Evolutionary conservation across 352 stramenopile genomes (phyloP).

Genomic region (Pythium aquatile): DNA sequence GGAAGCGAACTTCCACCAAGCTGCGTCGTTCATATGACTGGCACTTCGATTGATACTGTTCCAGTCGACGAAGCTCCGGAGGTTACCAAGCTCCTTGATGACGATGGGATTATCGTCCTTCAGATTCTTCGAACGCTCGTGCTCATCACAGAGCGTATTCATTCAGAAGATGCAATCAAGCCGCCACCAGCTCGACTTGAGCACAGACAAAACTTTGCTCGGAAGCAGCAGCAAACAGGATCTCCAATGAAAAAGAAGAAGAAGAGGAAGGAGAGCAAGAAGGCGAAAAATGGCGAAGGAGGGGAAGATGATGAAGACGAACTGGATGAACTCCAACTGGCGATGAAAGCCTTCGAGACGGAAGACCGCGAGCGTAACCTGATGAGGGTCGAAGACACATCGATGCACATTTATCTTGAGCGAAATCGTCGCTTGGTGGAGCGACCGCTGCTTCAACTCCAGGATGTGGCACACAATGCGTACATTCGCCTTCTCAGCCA

Average conservation of each 20-base stretch:
- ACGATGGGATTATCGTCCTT: constrained; percentile 15
- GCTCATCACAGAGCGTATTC: constrained; percentile 23
- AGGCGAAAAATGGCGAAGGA: background rate
- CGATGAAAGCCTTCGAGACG: constrained; percentile 41
- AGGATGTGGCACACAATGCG: constrained; percentile 49
- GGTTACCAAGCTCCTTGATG: constrained; percentile 1
- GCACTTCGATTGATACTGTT: background rate
- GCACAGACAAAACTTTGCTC: constrained; percentile 1
- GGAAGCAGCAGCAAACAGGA: constrained; percentile 25
- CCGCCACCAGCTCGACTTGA: background rate
- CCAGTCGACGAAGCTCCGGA: background rate
- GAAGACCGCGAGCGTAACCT: constrained; percentile 47
- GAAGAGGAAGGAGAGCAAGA: constrained; percentile 21
- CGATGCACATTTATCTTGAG: constrained; percentile 52
- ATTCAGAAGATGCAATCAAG: constrained; percentile 16
- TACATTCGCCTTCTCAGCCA: constrained; percentile 50
- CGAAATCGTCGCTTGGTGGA: constrained; percentile 37
- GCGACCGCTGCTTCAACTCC: constrained; percentile 39
- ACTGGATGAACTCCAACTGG: constrained; percentile 22
- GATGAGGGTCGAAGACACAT: constrained; percentile 43
- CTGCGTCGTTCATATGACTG: background rate
- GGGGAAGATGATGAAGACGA: constrained; percentile 8
- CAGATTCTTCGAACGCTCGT: constrained; percentile 23
- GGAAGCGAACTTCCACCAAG: background rate
- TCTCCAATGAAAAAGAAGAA: constrained; percentile 23